Percentiles rank a stretch among this genome's conserved stretches.
Conservation (phyloP, 257 asterid species). For the Striga asiatica region DNA sequence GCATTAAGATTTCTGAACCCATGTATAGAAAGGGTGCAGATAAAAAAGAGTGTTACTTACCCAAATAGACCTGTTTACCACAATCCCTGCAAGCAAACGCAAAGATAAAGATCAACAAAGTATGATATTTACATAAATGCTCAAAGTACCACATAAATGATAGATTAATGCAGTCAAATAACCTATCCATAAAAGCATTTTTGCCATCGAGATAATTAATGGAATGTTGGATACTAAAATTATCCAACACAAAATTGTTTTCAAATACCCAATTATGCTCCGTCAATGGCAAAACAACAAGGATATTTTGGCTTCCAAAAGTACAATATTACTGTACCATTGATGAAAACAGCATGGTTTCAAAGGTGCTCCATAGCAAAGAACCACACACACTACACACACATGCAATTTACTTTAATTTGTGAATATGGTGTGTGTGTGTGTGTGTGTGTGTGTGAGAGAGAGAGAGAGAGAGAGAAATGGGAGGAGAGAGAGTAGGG, state of each 20-base stretch:
- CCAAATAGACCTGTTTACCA: conserved; percentile 90
- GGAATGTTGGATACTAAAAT: neutral
- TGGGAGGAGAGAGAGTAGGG: no score
- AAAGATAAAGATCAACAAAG: no score
- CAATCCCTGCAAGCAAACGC: conserved; percentile 95
- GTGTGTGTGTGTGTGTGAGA: no score
- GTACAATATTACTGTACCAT: conserved; percentile 4
- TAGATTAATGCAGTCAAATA: neutral
- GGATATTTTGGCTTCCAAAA: neutral
- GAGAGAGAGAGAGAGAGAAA: neutral
- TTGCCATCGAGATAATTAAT: no score
- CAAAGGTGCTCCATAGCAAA: neutral
- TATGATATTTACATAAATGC: no score
- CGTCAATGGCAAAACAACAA: neutral
- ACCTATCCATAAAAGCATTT: neutral
- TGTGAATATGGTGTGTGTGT: no score
- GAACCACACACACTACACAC: conserved; percentile 3
- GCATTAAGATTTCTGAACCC: neutral
- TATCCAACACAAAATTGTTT: neutral
- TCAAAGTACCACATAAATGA: no score
- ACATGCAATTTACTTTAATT: conserved; percentile 10
- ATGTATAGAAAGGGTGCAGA: neutral
- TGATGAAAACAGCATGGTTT: neutral
- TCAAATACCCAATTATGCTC: neutral
- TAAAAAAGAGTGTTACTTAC: conserved; percentile 29